These are phyloP conservation scores for Biscogniauxia mediterranea DNA, from an alignment of 2,329 filamentous ascomycete genomes.

Conservation along the genomic window DNA sequence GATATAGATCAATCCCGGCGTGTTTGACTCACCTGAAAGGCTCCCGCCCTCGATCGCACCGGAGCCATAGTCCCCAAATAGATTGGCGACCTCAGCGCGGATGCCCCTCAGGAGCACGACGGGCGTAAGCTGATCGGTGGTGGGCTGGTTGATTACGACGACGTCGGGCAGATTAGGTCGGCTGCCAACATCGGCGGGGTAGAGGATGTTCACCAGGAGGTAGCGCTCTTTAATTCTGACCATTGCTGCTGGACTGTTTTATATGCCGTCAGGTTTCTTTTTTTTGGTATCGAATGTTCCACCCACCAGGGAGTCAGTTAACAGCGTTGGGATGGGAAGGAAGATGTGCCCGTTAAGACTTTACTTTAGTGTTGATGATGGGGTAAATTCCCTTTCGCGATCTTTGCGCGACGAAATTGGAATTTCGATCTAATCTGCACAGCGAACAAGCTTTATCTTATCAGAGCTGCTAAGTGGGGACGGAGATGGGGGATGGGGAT, in stretches of 20 bases:
- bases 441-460: constrained; percentile 15
- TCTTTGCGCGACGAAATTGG: too few relatives aligned
- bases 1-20: neutral
- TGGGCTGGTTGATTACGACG: constrained; percentile 77
- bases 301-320: neutral
- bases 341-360: neutral
- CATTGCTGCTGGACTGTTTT: constrained; percentile 52
- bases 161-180: constrained; percentile 52
- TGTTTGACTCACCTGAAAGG: constrained; percentile 57
- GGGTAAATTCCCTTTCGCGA: too few relatives aligned
- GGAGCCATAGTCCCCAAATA: constrained; percentile 88
- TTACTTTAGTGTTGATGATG: too few relatives aligned
- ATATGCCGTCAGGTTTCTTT: too few relatives aligned
- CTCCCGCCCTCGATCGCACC: constrained; percentile 66
- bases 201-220: constrained; percentile 89
- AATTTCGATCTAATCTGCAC: too few relatives aligned
- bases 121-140: constrained; percentile 66
- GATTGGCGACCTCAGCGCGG: constrained; percentile 63
- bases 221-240: constrained; percentile 96
- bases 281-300: too few relatives aligned
- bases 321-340: neutral
- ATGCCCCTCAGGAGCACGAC: constrained; percentile 67
- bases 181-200: constrained; percentile 58
- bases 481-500: too few relatives aligned
- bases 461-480: constrained; percentile 7